Base-by-base conservation (phyloP, 352 stramenopile genomes). In the Halophytophthora polymorphica region DNA sequence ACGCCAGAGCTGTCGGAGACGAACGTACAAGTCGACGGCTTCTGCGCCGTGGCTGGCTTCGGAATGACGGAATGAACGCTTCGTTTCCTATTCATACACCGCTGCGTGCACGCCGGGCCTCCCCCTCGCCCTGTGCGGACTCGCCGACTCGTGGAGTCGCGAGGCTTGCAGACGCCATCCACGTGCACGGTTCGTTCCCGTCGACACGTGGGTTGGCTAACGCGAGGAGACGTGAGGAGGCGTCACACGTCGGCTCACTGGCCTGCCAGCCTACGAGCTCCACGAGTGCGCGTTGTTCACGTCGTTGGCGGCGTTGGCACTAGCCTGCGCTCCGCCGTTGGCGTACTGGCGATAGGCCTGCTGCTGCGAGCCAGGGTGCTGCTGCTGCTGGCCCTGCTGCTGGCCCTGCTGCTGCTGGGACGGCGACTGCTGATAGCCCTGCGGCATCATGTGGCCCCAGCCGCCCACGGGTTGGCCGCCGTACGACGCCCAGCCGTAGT, bases 401-500 rank as follows among this genome's bases (percentile, higher is more conserved):
- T 84, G 81, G 17, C 63, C 70, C 53, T 83, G 72, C 45, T 79
- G 73, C 40, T 86, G 77, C 54, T 81, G 72, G 31, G 71, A 78
- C 19, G 75, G 71, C 29, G 69, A 78, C 61, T 88, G 77, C 67
- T 90, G 83, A 59, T 90, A 90, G n/a, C 72, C 79, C 51, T 92
- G 82, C 0, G 77, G 83, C 73, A 90, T 81, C 77, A 90, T 91
- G 68, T 94, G 81, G 19, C 78, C 69, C 72, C 83, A 90, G 33
- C 73, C 78, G 15, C 81, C 82, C 31, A 90, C 73, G 15, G 84
- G 78, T 58, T 91, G 83, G 3, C 57, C 73, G 23, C 80, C 80
- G 43, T 91, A 92, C 50, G 80, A 89, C 12, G 69, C 71, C 84
- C 84, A 94, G 38, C 80, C 79, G 43, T 93, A 91, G 58, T 94